A percentile compares a stretch with the other conserved stretches of the same genome.
Evolutionary conservation across 2,329 filamentous ascomycete genomes (phyloP).

Genomic region (Alternaria sp.): DNA sequence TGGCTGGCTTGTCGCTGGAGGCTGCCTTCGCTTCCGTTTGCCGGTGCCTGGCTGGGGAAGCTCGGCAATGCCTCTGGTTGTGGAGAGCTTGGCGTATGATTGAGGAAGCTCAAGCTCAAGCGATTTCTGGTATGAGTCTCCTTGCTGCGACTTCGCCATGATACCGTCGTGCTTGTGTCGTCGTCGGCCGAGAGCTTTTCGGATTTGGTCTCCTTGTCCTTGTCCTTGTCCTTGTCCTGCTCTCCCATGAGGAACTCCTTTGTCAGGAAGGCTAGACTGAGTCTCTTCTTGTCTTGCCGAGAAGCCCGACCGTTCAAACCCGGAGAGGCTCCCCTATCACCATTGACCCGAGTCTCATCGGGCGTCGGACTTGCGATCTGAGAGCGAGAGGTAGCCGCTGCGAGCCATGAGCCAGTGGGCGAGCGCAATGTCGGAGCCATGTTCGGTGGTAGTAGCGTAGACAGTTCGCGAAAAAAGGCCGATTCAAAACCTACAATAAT

Average conservation of each 20-base stretch:
- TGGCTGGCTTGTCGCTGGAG: constrained; percentile 25
- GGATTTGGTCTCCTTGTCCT: constrained; percentile 26
- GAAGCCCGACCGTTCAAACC: constrained; percentile 33
- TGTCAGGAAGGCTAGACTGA: constrained; percentile 51
- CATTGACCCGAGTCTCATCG: constrained; percentile 37
- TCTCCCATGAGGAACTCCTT: constrained; percentile 47
- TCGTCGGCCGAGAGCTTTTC: constrained; percentile 35
- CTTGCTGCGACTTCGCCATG: constrained; percentile 47
- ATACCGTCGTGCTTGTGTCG: constrained; percentile 33
- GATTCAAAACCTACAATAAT: constrained; percentile 55
- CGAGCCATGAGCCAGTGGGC: constrained; percentile 48
- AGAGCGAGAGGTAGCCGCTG: constrained; percentile 38
- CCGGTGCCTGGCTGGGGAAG: constrained; percentile 27
- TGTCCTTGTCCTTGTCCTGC: constrained; percentile 25
- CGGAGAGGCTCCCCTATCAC: constrained; percentile 35
- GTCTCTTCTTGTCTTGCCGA: constrained; percentile 52
- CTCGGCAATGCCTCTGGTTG: constrained; percentile 42
- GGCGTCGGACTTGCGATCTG: constrained; percentile 38
- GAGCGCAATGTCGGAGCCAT: constrained; percentile 42
- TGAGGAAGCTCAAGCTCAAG: constrained; percentile 43
- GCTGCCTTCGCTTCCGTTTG: constrained; percentile 33
- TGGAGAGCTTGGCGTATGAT: constrained; percentile 36
- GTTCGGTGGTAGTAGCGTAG: constrained; percentile 50
- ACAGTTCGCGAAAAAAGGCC: constrained; percentile 56
- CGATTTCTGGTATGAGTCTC: constrained; percentile 39